Evolutionary conservation across 179 eudicot genomes (phyloP).

Genomic region (Nepenthes alata): DNA sequence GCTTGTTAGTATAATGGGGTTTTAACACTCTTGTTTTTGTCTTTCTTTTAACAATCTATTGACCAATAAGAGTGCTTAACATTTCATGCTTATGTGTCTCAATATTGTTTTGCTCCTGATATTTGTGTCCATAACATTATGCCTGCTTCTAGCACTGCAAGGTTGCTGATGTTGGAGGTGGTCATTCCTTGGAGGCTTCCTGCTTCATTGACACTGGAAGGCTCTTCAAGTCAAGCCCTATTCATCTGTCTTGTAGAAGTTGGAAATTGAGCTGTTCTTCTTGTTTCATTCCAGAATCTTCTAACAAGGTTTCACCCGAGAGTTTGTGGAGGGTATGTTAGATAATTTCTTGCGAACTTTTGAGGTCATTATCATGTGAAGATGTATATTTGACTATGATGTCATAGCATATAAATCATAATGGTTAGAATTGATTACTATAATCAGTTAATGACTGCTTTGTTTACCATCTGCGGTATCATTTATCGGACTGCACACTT

Average conservation of each 20-base stretch:
- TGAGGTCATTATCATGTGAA: not conserved
- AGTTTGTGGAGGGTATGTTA: conserved; percentile 82
- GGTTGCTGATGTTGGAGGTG: conserved; percentile 16
- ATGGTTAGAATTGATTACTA: no score
- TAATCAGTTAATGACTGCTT: no score
- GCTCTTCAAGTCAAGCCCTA: conserved; percentile 19
- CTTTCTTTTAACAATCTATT: no score
- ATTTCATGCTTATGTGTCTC: not conserved
- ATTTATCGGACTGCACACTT: no score
- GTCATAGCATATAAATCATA: not conserved
- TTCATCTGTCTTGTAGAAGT: conserved; percentile 19
- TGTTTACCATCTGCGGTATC: no score
- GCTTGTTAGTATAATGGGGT: no score
- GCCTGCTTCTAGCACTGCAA: conserved; percentile 38
- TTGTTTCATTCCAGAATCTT: conserved; percentile 30
- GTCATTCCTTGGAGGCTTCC: conserved; percentile 26
- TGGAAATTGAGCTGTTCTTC: conserved; percentile 52
- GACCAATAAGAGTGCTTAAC: no score
- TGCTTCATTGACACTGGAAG: conserved; percentile 20
- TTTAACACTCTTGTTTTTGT: no score
- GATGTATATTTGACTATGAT: not conserved
- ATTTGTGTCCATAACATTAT: not conserved
- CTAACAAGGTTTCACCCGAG: conserved; percentile 48
- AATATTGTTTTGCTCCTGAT: conserved; percentile 2
- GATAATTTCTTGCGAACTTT: not conserved